Evolutionary conservation across 306 rosid species (phyloP), one percentile per base, ranked within the genome.

Genomic region (Fragaria nilgerrensis): DNA sequence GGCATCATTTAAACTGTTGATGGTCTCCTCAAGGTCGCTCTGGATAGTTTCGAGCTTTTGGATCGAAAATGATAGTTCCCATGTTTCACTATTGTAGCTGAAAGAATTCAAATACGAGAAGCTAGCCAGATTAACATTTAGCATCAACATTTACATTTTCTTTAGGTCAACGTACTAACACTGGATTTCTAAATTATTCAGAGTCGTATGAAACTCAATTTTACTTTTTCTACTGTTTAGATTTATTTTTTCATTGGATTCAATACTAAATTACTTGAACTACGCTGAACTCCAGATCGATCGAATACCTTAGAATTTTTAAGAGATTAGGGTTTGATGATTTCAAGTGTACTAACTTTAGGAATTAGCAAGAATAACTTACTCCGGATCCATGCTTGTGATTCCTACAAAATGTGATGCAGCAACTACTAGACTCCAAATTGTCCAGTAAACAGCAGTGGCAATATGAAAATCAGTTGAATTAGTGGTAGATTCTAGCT

Each of bases 21-120:
- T 48, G 36, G 29, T 39, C 55, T 77, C 80, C 43, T 36, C 64
- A 20, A 94, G 91, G 81, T 87, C 90, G 65, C 83, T 76, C 52
- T 78, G 76, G 41, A 92, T 79, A 72, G 25, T 85, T 52, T 81
- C 81, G 8, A 90, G 84, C 87, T 85, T 90, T 70, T 90, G 89
- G 2, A 86, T 81, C 90, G 88, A 81, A 55, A 87, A 89, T 0
- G 96, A 82, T 48, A 90, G 82, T 74, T 92, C 97, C 96, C 98
- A 92, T 12, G 86, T 55, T 72, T 91, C 94, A 22, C 84, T 62
- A 58, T 70, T 7, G 39, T 77, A 75, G 83, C 97, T 90, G 72
- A 81, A 23, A 75, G 53, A 66, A 73, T 59, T 27, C 64, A 70
- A 41, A 41, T 39, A 23, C 5, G n/a, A n/a, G 29, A n/a, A 55